Evolutionary conservation across 1,284 basidiomycete species (phyloP), one percentile per base, ranked within the genome.

Genomic region (Cryptococcus sp.): DNA sequence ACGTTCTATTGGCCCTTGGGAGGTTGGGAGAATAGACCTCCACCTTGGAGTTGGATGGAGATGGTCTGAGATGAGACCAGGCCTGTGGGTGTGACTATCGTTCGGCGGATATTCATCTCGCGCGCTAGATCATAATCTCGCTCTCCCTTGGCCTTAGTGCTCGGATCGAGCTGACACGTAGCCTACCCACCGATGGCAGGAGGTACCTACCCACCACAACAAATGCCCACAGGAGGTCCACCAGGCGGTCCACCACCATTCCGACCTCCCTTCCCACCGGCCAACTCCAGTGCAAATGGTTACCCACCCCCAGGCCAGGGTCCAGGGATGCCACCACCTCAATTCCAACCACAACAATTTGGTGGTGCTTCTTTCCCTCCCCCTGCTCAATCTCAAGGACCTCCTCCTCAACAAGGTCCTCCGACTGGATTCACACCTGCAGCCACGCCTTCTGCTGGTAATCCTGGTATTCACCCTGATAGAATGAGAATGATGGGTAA

Each of bases 401-500:
- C 85, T 5, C 61, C 82, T 14, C 45, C 46, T n/a, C 18, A 22
- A 28, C 31, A n/a, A 36, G 46, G 46, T 21, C 49, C 49, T 10
- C 51, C 53, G 67, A 61, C 50, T 3, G 46, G 62, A 60, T 37
- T 64, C 65, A 48, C 76, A 64, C 21, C 57, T n/a, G 46, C 50
- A 18, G 53, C 50, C 10, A 62, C 57, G 10, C 65, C 60, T 22
- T 42, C 48, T 11, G 55, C 36, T 2, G 66, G 53, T 10, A 52
- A 56, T 14, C 60, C 78, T 19, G 85, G 82, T 25, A 87, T 91
- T 60, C 89, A 91, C 74, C 89, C 89, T n/a, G 88, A 91, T 74
- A 80, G 88, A 55, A 63, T 88, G 70, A 80, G 87, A 55, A 90
- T 91, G 87, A 83, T 91, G 84, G 82, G 78, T 41, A n/a, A n/a